Base-by-base conservation (phyloP, 768 basidiomycete genomes). In the Termitomyces sp. region DNA sequence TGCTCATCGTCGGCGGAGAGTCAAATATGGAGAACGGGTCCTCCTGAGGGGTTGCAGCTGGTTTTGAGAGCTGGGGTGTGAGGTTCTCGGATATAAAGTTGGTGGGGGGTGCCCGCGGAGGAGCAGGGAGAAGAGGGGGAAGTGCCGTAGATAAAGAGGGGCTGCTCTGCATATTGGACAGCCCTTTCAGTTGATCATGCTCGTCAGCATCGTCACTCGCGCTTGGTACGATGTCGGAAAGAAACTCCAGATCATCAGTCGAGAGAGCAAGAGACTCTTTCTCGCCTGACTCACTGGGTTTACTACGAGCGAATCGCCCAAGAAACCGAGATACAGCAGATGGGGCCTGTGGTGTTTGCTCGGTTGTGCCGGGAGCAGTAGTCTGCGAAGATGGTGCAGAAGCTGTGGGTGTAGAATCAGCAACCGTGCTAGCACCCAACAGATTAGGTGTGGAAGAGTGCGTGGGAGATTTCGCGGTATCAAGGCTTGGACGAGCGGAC, bases 311-410 rank as follows among this genome's bases (percentile, higher is more conserved):
- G 69, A 95, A 90, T 47, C 90, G 83, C 49, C 81, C 84, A 47
- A 94, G 76, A 68, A 95, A 95, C 5, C 93, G 83, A 11, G 92
- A 91, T 32, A 95, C 89, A 8, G 83, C 90, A 0, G 93, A 91
- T 29, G 82, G 75, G 14, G 78, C 67, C 5, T 16, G 54, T 9
- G 76, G 65, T 34, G 63, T 62, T 16, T 67, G 62, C 21, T 70
- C 69, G 23, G 62, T 25, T 23, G 62, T 54, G 23, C 67, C 56
- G 4, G 65, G 57, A 14, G 59, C 58, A 34, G 59, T 35, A 14
- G 61, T 38, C 35, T 46, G 53, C 4, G 62, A 52, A 44, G 54
- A 62, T 5, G 68, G 54, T 29, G 32, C 59, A 43, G 56, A 34
- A 7, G 50, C 19, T 43, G 45, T 42, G 23, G 38, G 17, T 7